Percentiles rank a stretch among this genome's conserved stretches.
Conservation (phyloP, 495 filamentous ascomycete genomes). For the Lindgomyces ingoldianus region DNA sequence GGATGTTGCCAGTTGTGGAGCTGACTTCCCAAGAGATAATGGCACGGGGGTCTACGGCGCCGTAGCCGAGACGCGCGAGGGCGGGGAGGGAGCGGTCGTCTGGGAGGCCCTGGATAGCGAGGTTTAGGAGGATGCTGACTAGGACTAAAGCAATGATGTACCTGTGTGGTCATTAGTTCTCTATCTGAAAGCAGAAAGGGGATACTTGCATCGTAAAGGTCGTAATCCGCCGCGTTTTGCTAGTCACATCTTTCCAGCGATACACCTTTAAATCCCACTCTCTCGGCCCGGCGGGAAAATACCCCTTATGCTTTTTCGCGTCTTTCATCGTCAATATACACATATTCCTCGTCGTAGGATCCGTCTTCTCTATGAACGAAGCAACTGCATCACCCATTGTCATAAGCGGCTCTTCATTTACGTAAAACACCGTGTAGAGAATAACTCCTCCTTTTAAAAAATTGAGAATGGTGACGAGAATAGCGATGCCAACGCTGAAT, state of each 20-base stretch:
- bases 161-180: background rate
- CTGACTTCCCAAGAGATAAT: background rate
- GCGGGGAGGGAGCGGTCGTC: background rate
- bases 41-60: background rate
- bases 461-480: constrained; percentile 47
- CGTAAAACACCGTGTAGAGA: constrained; percentile 38
- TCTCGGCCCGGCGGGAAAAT: background rate
- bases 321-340: constrained; percentile 4
- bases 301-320: background rate
- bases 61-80: background rate
- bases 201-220: constrained; percentile 1
- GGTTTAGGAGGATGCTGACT: background rate
- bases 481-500: constrained; percentile 48
- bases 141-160: background rate
- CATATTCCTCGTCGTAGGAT: constrained; percentile 7
- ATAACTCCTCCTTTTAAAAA: constrained; percentile 47
- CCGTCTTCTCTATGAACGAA: constrained; percentile 48
- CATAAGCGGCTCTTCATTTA: constrained; percentile 44
- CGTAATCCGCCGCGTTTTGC: background rate
- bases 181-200: background rate
- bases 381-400: constrained; percentile 56
- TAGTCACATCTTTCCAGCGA: background rate
- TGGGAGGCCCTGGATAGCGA: background rate
- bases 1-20: background rate
- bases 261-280: background rate